A percentile compares a stretch with the other conserved stretches of the same genome.
Evolutionary conservation across 495 filamentous ascomycete genomes (phyloP).

Genomic region (Gamarada debralockiae): DNA sequence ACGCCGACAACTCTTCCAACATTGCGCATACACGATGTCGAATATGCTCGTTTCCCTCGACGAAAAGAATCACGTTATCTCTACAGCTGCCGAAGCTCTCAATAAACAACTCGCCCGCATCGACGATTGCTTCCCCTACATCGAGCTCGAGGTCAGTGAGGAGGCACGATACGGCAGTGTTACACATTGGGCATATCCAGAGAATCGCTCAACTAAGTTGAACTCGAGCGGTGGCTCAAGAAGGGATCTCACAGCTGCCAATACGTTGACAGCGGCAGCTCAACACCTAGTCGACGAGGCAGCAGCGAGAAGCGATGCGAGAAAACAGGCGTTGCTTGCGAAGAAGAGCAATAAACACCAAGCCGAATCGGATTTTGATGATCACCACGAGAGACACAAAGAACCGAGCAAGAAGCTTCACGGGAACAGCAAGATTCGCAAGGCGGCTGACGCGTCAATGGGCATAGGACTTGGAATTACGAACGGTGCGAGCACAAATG

Average conservation of each 20-base stretch:
- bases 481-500: slow-evolving; percentile 33
- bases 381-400: slow-evolving; percentile 46
- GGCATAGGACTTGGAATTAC: slow-evolving; percentile 54
- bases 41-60: slow-evolving; percentile 84
- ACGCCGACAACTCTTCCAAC: slow-evolving; percentile 64
- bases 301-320: slow-evolving; percentile 71
- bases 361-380: slow-evolving; percentile 75
- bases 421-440: slow-evolving; percentile 57
- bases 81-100: slow-evolving; percentile 82
- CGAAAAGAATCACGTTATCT: slow-evolving; percentile 94
- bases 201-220: slow-evolving; percentile 67
- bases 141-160: slow-evolving; percentile 87
- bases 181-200: slow-evolving; percentile 93
- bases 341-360: slow-evolving; percentile 63
- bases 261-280: slow-evolving; percentile 62
- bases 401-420: slow-evolving; percentile 51
- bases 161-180: slow-evolving; percentile 88
- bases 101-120: slow-evolving; percentile 81
- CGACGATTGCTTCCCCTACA: slow-evolving; percentile 76
- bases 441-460: slow-evolving; percentile 46
- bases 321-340: slow-evolving; percentile 73
- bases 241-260: slow-evolving; percentile 69
- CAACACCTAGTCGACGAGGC: slow-evolving; percentile 75
- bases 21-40: slow-evolving; percentile 52
- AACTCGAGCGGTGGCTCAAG: slow-evolving; percentile 64